Evolutionary conservation across 2,329 filamentous ascomycete species (phyloP).

Genomic region (Exophiala viscosa): DNA sequence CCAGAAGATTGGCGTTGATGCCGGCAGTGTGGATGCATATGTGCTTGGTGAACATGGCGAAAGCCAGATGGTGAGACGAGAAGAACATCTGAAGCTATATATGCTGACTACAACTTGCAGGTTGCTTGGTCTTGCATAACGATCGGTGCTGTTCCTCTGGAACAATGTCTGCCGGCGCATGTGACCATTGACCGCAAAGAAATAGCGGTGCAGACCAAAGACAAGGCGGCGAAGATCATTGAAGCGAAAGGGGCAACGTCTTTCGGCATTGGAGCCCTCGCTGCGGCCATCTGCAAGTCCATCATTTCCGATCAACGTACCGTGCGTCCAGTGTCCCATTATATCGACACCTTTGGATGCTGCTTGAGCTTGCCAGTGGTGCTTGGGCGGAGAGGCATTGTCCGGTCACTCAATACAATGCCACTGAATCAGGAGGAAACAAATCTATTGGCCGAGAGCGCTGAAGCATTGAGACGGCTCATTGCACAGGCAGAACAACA

Average conservation of each 20-base stretch:
- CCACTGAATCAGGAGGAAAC: conserved; percentile 25
- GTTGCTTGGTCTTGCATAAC: conserved; percentile 46
- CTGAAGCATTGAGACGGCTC: conserved; percentile 12
- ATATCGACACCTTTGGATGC: conserved; percentile 45
- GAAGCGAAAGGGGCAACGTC: conserved; percentile 50
- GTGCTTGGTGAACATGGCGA: conserved; percentile 51
- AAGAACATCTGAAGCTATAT: background rate
- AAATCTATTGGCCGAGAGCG: conserved; percentile 16
- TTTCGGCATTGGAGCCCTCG: conserved; percentile 50
- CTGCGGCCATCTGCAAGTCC: conserved; percentile 49
- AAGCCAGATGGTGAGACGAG: conserved; percentile 40
- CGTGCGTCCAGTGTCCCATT: conserved; percentile 49
- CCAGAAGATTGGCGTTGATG: conserved; percentile 29
- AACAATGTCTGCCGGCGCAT: conserved; percentile 33
- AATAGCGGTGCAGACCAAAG: conserved; percentile 45
- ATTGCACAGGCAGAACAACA: conserved; percentile 16
- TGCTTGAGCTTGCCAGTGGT: conserved; percentile 51
- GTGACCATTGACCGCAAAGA: conserved; percentile 32
- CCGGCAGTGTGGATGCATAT: conserved; percentile 39
- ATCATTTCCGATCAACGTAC: conserved; percentile 49
- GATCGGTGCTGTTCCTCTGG: conserved; percentile 42
- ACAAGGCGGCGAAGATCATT: conserved; percentile 48
- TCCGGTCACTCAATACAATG: conserved; percentile 32
- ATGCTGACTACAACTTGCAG: conserved; percentile 16
- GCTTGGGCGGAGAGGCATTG: conserved; percentile 46